Conservation (phyloP, 2,329 filamentous ascomycete species). For the Davidsoniella eucalypti region DNA sequence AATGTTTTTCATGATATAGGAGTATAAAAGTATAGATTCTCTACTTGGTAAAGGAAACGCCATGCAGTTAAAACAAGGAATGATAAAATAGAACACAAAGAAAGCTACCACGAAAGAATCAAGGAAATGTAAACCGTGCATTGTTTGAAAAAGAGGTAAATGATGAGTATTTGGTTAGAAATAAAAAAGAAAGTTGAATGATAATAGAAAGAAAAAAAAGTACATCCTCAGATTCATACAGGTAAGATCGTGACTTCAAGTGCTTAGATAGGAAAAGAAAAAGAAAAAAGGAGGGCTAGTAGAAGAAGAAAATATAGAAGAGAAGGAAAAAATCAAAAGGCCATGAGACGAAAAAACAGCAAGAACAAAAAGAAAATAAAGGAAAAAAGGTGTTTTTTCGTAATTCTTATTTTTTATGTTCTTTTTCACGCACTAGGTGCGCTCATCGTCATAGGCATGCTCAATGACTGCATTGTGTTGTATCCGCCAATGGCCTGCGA, state of each 20-base stretch:
- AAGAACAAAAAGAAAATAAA: neutral
- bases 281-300: conserved; percentile 5
- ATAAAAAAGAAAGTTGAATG: neutral
- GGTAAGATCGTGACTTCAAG: conserved; percentile 13
- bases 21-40: too few relatives aligned
- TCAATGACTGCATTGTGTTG: conserved; percentile 44
- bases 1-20: too few relatives aligned
- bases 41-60: too few relatives aligned
- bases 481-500: conserved; percentile 23
- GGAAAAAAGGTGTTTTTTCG: neutral
- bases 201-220: conserved; percentile 4
- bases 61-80: too few relatives aligned
- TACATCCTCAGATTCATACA: conserved; percentile 13
- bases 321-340: conserved; percentile 16
- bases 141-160: conserved; percentile 1
- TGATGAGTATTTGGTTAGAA: neutral
- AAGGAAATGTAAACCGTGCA: neutral
- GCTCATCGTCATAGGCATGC: conserved; percentile 49
- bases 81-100: too few relatives aligned
- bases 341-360: conserved; percentile 6
- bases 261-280: conserved; percentile 10
- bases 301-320: conserved; percentile 13
- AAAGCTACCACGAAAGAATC: too few relatives aligned
- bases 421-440: conserved; percentile 22
- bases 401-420: conserved; percentile 6